phyloP scores from a whole-genome alignment of 495 filamentous ascomycete genomes.

The Acidomyces sp. region DNA sequence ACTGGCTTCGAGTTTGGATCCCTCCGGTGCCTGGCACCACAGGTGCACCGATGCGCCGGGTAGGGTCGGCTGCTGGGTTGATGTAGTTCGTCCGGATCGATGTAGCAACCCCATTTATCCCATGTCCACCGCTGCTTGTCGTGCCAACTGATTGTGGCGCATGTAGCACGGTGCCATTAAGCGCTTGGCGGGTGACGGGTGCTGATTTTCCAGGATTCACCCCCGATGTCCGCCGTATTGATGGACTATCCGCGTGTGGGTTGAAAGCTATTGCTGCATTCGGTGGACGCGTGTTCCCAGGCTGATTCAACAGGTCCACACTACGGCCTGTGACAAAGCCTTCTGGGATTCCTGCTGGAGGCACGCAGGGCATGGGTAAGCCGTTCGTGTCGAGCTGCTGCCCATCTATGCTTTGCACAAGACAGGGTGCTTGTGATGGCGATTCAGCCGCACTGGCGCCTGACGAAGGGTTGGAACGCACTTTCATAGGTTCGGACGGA shows the following conservation, averaged over 20 bases:
- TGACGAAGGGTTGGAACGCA: conserved; percentile 15
- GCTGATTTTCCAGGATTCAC: conserved; percentile 65
- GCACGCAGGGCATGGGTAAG: conserved; percentile 8
- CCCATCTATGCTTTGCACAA: neutral
- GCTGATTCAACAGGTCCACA: conserved; percentile 33
- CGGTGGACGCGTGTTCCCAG: conserved; percentile 18
- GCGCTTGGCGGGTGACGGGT: conserved; percentile 36
- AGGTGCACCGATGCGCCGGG: conserved; percentile 64
- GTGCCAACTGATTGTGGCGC: conserved; percentile 5
- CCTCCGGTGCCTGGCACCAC: conserved; percentile 38
- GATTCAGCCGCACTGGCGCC: conserved; percentile 11
- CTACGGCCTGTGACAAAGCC: conserved; percentile 71
- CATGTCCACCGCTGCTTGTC: conserved; percentile 16
- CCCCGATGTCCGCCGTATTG: conserved; percentile 80
- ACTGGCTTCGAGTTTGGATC: conserved; percentile 43
- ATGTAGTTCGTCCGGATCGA: conserved; percentile 39
- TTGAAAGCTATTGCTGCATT: conserved; percentile 54
- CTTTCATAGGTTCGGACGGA: neutral
- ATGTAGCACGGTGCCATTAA: neutral
- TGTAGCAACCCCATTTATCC: conserved; percentile 6
- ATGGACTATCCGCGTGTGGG: conserved; percentile 68
- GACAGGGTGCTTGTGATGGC: conserved; percentile 1
- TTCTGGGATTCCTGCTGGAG: conserved; percentile 13
- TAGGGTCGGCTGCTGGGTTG: conserved; percentile 56
- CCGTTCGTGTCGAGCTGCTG: neutral